Evolutionary conservation across 2,329 filamentous ascomycete genomes (phyloP), one percentile per base, ranked within the genome.

Genomic region (Paraphaeosphaeria sporulosa): DNA sequence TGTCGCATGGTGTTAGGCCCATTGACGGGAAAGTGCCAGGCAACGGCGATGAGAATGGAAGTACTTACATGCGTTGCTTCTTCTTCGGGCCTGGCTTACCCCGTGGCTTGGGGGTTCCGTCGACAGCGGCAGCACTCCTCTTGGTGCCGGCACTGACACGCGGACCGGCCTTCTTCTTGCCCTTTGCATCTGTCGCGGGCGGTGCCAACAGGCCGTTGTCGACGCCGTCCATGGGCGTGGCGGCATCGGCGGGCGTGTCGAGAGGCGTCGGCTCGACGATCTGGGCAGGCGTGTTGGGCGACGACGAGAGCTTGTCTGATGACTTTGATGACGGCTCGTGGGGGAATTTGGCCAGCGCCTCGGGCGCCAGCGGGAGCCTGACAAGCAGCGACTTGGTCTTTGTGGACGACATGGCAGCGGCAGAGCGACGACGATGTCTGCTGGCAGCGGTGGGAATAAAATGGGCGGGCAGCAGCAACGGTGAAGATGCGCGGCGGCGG

Each of bases 41-140:
- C 21, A 19, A 34, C 30, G 2, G 36, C 4, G 32, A 42, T 42
- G 56, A 36, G 59, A 53, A 43, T n/a, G n/a, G 9, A 23, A 59
- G 40, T 57, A 90, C 93, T 82, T 90, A 97, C 94, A 97, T 81
- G 84, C 91, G 89, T 66, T 91, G 89, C 83, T 96, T 97, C 87
- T 97, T 97, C 87, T 97, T 98, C 0, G 94, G 94, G 7, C 94
- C 94, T 7, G 95, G 94, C 82, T 96, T 96, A 75, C 91, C 91
- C 75, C 92, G 84, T 57, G 89, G 84, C 78, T 91, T 93, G n/a
- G 89, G 83, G 27, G 82, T 74, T 36, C 82, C 84, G 64, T 94
- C 91, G 81, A 75, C 71, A 78, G 80, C 83, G 71, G 78, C 80
- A 60, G 78, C 76, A 62, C 80, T 79, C 74, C 88, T 84, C 80